Conservation (phyloP, 2,329 filamentous ascomycete species). For the Cladosporium sp. region DNA sequence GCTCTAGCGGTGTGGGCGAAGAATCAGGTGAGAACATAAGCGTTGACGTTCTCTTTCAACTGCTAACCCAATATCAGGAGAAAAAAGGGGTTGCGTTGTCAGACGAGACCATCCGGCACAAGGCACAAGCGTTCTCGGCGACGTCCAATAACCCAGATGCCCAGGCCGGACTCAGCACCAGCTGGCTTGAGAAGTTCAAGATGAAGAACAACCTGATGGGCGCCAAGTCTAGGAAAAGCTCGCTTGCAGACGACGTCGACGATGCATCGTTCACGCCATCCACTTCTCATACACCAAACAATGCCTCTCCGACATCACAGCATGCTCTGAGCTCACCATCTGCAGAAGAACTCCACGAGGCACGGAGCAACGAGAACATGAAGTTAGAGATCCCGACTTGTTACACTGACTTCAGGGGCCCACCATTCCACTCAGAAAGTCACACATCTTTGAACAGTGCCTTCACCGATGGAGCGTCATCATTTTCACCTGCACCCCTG, state of each 20-base stretch:
- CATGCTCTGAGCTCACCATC: constrained; percentile 62
- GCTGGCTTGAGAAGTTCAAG: constrained; percentile 95
- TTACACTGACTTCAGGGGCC: constrained; percentile 60
- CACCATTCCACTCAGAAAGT: constrained; percentile 58
- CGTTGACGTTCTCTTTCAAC: background rate
- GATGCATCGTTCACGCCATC: constrained; percentile 55
- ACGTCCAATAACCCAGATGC: constrained; percentile 68
- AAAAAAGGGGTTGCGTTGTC: constrained; percentile 69
- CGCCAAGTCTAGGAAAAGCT: constrained; percentile 52
- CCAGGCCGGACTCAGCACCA: constrained; percentile 66
- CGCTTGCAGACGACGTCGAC: constrained; percentile 64
- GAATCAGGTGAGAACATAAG: constrained; percentile 45
- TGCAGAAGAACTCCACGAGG: constrained; percentile 59
- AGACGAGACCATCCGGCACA: constrained; percentile 79
- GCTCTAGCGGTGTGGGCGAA: constrained; percentile 82
- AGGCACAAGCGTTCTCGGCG: constrained; percentile 67
- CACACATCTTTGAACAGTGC: constrained; percentile 64
- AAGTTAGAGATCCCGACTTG: constrained; percentile 56
- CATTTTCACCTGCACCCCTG: constrained; percentile 65
- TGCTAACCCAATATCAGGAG: constrained; percentile 47
- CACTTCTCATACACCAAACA: constrained; percentile 58
- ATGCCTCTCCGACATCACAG: constrained; percentile 70
- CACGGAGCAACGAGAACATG: constrained; percentile 65
- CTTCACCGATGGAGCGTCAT: constrained; percentile 63
- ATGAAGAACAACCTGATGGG: constrained; percentile 68